Evolutionary conservation across 768 basidiomycete genomes (phyloP).

Genomic region (Pleurotus pulmonarius): DNA sequence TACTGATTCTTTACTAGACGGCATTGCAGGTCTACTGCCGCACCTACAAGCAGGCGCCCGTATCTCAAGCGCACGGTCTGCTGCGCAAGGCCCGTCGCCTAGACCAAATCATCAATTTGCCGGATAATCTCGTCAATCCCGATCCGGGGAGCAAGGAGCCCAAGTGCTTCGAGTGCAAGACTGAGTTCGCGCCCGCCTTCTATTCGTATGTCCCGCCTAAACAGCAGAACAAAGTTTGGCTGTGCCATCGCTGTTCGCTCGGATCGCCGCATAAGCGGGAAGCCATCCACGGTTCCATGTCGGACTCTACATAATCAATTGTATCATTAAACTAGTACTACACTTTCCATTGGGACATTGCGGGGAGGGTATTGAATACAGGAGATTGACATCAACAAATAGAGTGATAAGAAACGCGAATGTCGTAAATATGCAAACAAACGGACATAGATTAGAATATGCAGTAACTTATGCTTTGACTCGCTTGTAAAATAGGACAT

Average conservation of each 20-base stretch:
- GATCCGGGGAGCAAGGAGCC: conserved; percentile 24
- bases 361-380: conserved; percentile 8
- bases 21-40: conserved; percentile 86
- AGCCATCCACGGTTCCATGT: no score
- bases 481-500: conserved; percentile 81
- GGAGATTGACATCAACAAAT: conserved; percentile 1
- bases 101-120: conserved; percentile 62
- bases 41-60: conserved; percentile 76
- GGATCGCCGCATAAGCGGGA: no score
- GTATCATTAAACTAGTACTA: conserved; percentile 6
- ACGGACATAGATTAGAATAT: conserved; percentile 23
- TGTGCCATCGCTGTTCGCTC: conserved; percentile 1
- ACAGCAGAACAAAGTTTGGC: conserved; percentile 4
- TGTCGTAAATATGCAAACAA: conserved; percentile 8
- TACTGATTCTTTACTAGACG: conserved; percentile 46
- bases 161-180: conserved; percentile 58
- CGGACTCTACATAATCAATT: not conserved
- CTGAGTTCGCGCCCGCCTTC: conserved; percentile 75
- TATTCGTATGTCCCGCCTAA: conserved; percentile 35
- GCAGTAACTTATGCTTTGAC: conserved; percentile 39
- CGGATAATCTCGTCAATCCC: conserved; percentile 20
- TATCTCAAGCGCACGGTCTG: conserved; percentile 74
- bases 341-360: conserved; percentile 9
- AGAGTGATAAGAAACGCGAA: not conserved
- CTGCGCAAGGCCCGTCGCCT: conserved; percentile 87